phyloP scores from a whole-genome alignment of 2,329 filamentous ascomycete species.

The Xylariaceae sp. region DNA sequence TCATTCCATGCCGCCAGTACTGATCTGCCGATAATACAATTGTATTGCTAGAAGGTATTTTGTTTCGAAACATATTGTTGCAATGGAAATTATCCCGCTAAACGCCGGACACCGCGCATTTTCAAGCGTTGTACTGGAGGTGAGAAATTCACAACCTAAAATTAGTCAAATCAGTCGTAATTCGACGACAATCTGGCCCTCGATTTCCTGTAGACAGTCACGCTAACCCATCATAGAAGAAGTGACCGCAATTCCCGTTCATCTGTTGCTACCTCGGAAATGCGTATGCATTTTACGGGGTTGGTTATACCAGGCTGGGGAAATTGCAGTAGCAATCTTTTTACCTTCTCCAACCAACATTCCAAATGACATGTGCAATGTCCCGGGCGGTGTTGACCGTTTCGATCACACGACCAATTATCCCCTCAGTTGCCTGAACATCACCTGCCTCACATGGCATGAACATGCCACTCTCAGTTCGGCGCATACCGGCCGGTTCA shows the following conservation, averaged over 20 bases:
- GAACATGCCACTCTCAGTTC: slow-evolving; percentile 86
- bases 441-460: slow-evolving; percentile 84
- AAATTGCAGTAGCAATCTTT: slow-evolving; percentile 6
- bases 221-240: background rate
- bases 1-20: background rate
- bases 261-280: background rate
- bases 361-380: slow-evolving; percentile 73
- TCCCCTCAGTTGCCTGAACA: slow-evolving; percentile 58
- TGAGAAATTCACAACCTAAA: slow-evolving; percentile 6
- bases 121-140: slow-evolving; percentile 1
- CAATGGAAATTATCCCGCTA: slow-evolving; percentile 9
- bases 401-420: slow-evolving; percentile 80
- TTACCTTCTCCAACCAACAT: slow-evolving; percentile 66
- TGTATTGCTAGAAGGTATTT: slow-evolving; percentile 3
- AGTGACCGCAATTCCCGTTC: background rate
- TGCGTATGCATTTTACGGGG: background rate
- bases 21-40: background rate
- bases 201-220: background rate
- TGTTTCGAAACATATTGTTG: slow-evolving; percentile 8
- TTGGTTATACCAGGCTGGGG: background rate
- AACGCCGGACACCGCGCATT: slow-evolving; percentile 10
- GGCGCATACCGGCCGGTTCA: slow-evolving; percentile 66
- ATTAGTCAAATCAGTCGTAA: background rate
- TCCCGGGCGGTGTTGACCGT: slow-evolving; percentile 75
- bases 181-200: too few relatives aligned